phyloP scores from a whole-genome alignment of 306 rosid species.

The Cicer arietinum region DNA sequence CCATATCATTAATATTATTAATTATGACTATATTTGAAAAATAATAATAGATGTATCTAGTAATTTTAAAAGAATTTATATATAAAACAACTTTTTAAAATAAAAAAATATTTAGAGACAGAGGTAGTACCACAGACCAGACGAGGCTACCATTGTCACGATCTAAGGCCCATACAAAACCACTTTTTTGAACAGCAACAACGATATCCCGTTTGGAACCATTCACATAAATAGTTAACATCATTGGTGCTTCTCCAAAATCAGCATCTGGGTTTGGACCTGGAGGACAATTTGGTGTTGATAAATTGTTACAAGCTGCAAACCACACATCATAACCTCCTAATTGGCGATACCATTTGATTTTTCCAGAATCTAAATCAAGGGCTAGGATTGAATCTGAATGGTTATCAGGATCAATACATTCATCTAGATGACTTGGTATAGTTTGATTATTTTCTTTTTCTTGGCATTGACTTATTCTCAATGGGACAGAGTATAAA shows the following conservation, averaged over 20 bases:
- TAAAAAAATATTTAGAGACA: too few relatives aligned
- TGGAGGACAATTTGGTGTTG: slow-evolving; percentile 54
- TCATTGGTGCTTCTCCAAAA: slow-evolving; percentile 73
- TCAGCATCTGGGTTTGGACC: slow-evolving; percentile 73
- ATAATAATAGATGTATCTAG: too few relatives aligned
- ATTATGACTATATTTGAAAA: too few relatives aligned
- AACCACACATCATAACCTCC: slow-evolving; percentile 79
- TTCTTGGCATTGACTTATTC: slow-evolving; percentile 53
- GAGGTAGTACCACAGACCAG: slow-evolving; percentile 51
- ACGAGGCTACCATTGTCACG: slow-evolving; percentile 50
- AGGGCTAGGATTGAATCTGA: slow-evolving; percentile 68
- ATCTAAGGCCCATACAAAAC: slow-evolving; percentile 67
- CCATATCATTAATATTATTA: too few relatives aligned
- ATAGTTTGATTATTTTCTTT: slow-evolving; percentile 51
- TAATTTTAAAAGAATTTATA: too few relatives aligned
- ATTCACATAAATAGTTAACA: slow-evolving; percentile 46
- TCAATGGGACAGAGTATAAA: slow-evolving; percentile 51
- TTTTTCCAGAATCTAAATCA: slow-evolving; percentile 54
- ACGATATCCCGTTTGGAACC: slow-evolving; percentile 55
- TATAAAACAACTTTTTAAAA: too few relatives aligned
- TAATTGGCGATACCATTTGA: slow-evolving; percentile 58
- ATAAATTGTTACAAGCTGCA: slow-evolving; percentile 44
- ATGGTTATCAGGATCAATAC: slow-evolving; percentile 63
- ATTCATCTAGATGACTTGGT: slow-evolving; percentile 50
- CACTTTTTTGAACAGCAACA: slow-evolving; percentile 72